Evolutionary conservation across 2,329 filamentous ascomycete genomes (phyloP).

Genomic region (Elsinoe ampelina): DNA sequence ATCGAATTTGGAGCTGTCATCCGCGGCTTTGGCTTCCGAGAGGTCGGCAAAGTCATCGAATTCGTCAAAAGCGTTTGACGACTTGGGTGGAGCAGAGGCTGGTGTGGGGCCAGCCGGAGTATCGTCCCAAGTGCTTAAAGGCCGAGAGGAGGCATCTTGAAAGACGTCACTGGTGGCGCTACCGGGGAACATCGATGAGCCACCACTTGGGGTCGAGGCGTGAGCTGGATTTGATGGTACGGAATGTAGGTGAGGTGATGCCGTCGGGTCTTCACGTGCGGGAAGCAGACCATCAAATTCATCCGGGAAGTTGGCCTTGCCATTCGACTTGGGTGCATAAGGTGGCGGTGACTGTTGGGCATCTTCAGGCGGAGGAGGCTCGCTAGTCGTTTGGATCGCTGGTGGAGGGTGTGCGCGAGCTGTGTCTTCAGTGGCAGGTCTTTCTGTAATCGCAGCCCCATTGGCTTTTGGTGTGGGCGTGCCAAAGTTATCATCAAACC

Average conservation of each 20-base stretch:
- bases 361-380: constrained; percentile 40
- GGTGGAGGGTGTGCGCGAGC: constrained; percentile 44
- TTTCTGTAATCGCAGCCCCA: constrained; percentile 11
- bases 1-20: constrained; percentile 49
- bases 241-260: constrained; percentile 34
- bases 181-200: constrained; percentile 6
- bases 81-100: constrained; percentile 22
- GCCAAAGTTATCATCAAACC: constrained; percentile 90
- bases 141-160: constrained; percentile 23
- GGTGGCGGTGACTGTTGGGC: constrained; percentile 49
- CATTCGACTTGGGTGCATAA: constrained; percentile 36
- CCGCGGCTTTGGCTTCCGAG: constrained; percentile 69
- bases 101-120: constrained; percentile 15
- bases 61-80: constrained; percentile 52
- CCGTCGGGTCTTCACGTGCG: constrained; percentile 44
- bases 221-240: constrained; percentile 32
- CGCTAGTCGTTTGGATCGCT: constrained; percentile 24
- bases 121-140: constrained; percentile 22
- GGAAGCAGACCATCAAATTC: constrained; percentile 50
- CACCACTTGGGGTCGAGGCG: constrained; percentile 12
- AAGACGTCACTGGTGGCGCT: constrained; percentile 20
- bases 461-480: constrained; percentile 42
- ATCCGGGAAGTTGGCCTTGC: constrained; percentile 36
- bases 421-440: constrained; percentile 38
- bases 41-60: constrained; percentile 77